Conservation (phyloP, 73 alveolate species). For the Paramecium bursaria region DNA sequence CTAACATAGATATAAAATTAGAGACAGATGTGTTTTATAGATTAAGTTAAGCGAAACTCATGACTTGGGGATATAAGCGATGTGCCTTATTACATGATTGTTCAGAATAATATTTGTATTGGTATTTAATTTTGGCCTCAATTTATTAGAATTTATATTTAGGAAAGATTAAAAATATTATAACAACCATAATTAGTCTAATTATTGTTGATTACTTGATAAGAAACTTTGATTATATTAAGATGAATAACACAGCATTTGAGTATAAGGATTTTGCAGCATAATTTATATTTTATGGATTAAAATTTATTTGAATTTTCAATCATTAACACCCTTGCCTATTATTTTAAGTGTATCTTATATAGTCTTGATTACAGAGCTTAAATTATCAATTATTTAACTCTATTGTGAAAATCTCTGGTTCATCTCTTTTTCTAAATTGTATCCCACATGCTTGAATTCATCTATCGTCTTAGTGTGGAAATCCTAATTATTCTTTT, state of each 20-base stretch:
- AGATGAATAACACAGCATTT: not conserved
- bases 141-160: not conserved
- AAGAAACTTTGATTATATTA: not conserved
- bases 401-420: constrained; percentile 91
- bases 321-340: constrained; percentile 75
- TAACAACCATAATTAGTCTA: not conserved
- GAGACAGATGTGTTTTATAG: constrained; percentile 1
- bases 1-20: not conserved
- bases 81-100: not conserved
- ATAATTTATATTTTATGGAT: constrained; percentile 2
- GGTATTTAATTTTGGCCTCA: not conserved
- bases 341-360: constrained; percentile 97
- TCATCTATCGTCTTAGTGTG: constrained; percentile 89
- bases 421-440: constrained; percentile 89
- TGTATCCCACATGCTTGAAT: constrained; percentile 85
- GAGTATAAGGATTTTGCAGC: constrained; percentile 3
- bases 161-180: not conserved
- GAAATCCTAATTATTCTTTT: constrained; percentile 86
- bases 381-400: constrained; percentile 91
- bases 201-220: not conserved
- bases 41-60: constrained; percentile 16
- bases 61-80: constrained; percentile 35
- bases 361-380: constrained; percentile 93
- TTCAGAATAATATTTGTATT: not conserved
- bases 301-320: no score